Percentiles rank a stretch among this genome's conserved stretches.
These are phyloP conservation scores for Cornus florida DNA, from an alignment of 148 eudicot genomes.

Conservation along the genomic window DNA sequence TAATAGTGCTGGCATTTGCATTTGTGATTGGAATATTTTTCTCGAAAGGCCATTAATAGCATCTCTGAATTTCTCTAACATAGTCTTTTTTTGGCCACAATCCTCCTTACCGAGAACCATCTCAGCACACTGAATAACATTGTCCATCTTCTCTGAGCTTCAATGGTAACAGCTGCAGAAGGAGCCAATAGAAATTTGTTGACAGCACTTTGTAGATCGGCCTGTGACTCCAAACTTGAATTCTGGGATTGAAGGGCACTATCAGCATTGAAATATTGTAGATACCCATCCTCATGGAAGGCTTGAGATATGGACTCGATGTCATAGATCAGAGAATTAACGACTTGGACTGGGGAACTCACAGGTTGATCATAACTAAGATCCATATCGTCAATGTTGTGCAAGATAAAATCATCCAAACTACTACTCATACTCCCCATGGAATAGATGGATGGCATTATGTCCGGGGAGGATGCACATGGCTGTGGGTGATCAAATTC, in stretches of 20 bases:
- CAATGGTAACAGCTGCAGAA: conserved; percentile 23
- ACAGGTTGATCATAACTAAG: conserved; percentile 45
- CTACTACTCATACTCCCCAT: conserved; percentile 48
- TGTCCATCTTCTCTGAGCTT: conserved; percentile 66
- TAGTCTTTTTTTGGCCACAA: conserved; percentile 35
- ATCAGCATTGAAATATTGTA: conserved; percentile 49
- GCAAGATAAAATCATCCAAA: conserved; percentile 56
- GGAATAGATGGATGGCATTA: conserved; percentile 62
- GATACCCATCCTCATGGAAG: conserved; percentile 48
- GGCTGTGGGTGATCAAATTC: conserved; percentile 35
- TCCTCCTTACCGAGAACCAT: conserved; percentile 51
- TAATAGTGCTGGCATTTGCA: not conserved
- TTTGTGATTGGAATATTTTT: not conserved
- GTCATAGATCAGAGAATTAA: conserved; percentile 44
- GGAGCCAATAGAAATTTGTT: conserved; percentile 30
- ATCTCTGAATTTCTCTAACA: conserved; percentile 14
- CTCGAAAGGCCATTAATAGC: not conserved
- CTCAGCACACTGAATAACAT: conserved; percentile 48
- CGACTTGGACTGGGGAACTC: conserved; percentile 34
- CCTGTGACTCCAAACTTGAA: conserved; percentile 32
- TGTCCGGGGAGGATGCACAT: conserved; percentile 49
- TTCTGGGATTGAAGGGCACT: conserved; percentile 36
- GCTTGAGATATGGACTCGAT: conserved; percentile 41
- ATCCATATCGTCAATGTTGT: conserved; percentile 44
- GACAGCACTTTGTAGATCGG: conserved; percentile 34